Base-by-base conservation (phyloP, 768 basidiomycete species). In the Agaricus sinodeliciosus region DNA sequence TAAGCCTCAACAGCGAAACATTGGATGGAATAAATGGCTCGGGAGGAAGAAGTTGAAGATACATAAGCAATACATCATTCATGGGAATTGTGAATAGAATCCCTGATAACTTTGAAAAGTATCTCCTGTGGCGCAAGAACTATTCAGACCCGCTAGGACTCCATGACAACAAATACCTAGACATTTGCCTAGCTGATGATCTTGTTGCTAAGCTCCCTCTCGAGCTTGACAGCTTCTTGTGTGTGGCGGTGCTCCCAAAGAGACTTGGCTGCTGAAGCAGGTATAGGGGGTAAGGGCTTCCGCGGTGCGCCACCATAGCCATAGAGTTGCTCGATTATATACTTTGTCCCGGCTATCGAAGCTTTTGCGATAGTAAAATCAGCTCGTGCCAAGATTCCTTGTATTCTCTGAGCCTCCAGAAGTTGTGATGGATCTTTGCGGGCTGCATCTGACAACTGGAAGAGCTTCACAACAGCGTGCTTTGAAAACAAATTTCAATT, bases 261-360 rank as follows among this genome's bases (percentile, higher is more conserved):
- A 3, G 77, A 76, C 43, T 77, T 70, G 12, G 80, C 86, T 31
- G 69, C 79, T 42, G 65, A 75, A 43, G 72, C 60, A 6, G 76
- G 74, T 13, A 87, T 82, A 9, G 86, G 83, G 43, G 80, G 77
- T 44, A 95, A 76, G 11, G 94, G 94, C 61, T 77, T 80, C 49
- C 93, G 76, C n/a, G 90, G 84, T 22, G 69, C 61, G 0, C 90
- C 91, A 12, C 91, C 90, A 63, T 93, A 94, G 8, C 90, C 91
- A 58, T 85, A 77, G 16, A 87, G 64, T 62, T 78, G 85, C 65
- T 90, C 73, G 12, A 93, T 67, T 39, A 89, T 73, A 62, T 72
- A 84, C 67, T 95, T 95, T n/a, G 87, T 92, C 4, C 93, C 92
- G 5, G 85, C 69, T 56, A 95, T 84, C 2, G 83, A 84, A 2